phyloP scores from a whole-genome alignment of 192 early-diverging fungal species.

The Coemansia sp. region DNA sequence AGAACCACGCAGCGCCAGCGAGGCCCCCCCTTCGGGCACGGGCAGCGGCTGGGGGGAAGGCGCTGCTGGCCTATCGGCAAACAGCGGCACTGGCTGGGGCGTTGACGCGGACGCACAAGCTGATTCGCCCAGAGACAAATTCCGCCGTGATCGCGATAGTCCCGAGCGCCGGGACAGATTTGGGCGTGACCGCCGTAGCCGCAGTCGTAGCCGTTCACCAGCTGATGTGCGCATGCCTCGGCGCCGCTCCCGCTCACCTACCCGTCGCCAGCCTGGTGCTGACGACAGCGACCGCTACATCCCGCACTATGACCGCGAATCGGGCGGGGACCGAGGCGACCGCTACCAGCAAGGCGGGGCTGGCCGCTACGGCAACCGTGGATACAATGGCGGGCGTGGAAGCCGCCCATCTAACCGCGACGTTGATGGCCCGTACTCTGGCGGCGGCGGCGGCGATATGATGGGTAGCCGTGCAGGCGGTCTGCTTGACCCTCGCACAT shows the following conservation, averaged over 20 bases:
- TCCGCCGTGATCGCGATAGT: constrained; percentile 51
- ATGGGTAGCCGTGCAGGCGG: constrained; percentile 23
- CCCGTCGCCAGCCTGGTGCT: constrained; percentile 28
- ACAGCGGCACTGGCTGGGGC: constrained; percentile 28
- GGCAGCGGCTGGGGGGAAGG: constrained; percentile 2
- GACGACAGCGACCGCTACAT: constrained; percentile 78
- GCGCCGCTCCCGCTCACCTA: constrained; percentile 51
- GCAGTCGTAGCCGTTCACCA: constrained; percentile 41
- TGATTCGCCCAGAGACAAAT: constrained; percentile 43
- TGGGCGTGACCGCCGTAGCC: constrained; percentile 47
- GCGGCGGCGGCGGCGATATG: constrained; percentile 38
- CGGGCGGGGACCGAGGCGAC: constrained; percentile 36
- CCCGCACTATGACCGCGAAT: constrained; percentile 83
- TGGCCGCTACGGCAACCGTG: constrained; percentile 31
- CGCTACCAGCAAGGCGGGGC: constrained; percentile 42
- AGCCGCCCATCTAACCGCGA: constrained; percentile 47
- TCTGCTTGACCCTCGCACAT: constrained; percentile 70
- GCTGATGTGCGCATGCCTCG: constrained; percentile 33
- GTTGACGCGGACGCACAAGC: constrained; percentile 18
- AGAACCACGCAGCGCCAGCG: constrained; percentile 26
- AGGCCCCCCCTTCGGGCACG: constrained; percentile 12
- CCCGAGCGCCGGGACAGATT: constrained; percentile 55
- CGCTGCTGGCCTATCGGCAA: neutral
- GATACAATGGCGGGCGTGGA: constrained; percentile 43
- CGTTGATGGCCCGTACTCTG: constrained; percentile 38